phyloP scores from a whole-genome alignment of 164 flowering plant species.

The Vitis rotundifolia region DNA sequence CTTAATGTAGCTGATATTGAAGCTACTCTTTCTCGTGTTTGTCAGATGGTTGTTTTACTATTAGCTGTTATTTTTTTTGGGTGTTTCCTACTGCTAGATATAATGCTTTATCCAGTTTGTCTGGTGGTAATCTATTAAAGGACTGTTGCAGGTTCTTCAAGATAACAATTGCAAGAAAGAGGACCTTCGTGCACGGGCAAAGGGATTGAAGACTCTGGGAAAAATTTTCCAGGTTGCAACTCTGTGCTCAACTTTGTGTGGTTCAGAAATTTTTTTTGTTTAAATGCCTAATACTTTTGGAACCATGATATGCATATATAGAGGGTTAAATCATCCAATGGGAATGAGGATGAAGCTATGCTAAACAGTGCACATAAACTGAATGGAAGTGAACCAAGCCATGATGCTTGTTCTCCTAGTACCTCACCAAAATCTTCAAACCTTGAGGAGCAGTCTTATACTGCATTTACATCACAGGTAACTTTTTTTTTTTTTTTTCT shows the following conservation, averaged over 20 bases:
- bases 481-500: conserved; percentile 1
- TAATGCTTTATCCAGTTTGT: neutral
- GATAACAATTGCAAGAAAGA: conserved; percentile 78
- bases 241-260: neutral
- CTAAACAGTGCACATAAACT: conserved; percentile 36
- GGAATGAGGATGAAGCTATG: conserved; percentile 46
- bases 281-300: neutral
- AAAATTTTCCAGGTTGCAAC: conserved; percentile 80
- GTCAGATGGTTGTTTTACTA: conserved; percentile 76
- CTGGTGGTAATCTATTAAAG: conserved; percentile 12
- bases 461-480: conserved; percentile 58
- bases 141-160: conserved; percentile 79
- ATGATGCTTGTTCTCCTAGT: conserved; percentile 42
- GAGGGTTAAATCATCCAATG: conserved; percentile 68
- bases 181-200: conserved; percentile 88
- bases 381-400: conserved; percentile 49
- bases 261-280: neutral
- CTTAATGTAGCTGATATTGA: conserved; percentile 98
- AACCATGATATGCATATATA: conserved; percentile 15
- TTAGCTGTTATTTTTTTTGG: neutral
- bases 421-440: conserved; percentile 45
- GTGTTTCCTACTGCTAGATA: neutral
- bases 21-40: conserved; percentile 93
- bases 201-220: conserved; percentile 89
- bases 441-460: conserved; percentile 32